Conservation (phyloP, 1,284 basidiomycete genomes). For the Naganishia sp. region DNA sequence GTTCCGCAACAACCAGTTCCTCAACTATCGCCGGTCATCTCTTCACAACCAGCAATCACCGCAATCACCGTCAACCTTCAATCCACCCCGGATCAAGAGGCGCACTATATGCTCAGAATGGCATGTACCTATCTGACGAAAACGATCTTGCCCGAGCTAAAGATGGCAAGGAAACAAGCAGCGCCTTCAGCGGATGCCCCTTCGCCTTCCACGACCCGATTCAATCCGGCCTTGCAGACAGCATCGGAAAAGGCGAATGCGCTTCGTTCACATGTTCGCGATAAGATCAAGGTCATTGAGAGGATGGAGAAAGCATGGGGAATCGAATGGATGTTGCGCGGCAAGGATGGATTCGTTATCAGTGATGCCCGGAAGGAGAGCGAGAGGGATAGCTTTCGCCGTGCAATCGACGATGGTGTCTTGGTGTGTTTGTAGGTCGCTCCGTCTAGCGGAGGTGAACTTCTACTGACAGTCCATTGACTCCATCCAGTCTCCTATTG, state of each 20-base stretch:
- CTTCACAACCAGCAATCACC: not conserved
- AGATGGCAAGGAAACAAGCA: not conserved
- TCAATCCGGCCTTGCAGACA: no score
- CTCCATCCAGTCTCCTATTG: constrained; percentile 21
- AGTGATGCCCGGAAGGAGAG: constrained; percentile 65
- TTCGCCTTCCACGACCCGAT: not conserved
- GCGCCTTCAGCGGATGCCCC: constrained; percentile 37
- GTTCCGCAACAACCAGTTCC: no score
- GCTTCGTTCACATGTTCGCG: constrained; percentile 12
- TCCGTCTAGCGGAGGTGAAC: constrained; percentile 8
- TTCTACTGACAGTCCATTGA: not conserved
- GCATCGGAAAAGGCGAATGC: constrained; percentile 4
- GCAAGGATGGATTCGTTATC: constrained; percentile 56
- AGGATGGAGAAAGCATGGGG: constrained; percentile 73
- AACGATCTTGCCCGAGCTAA: constrained; percentile 39
- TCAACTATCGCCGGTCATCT: not conserved
- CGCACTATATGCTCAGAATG: constrained; percentile 48
- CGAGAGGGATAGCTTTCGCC: constrained; percentile 68
- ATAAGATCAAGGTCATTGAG: constrained; percentile 58
- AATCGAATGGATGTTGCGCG: constrained; percentile 55
- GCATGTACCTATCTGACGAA: constrained; percentile 47
- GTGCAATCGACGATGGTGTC: constrained; percentile 76
- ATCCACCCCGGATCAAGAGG: constrained; percentile 1
- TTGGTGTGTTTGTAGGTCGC: constrained; percentile 78
- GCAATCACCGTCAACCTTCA: not conserved